Percentiles rank a stretch among this genome's conserved stretches.
Evolutionary conservation across 106 monocot genomes (phyloP).

Genomic region (Amphibolis antarctica): DNA sequence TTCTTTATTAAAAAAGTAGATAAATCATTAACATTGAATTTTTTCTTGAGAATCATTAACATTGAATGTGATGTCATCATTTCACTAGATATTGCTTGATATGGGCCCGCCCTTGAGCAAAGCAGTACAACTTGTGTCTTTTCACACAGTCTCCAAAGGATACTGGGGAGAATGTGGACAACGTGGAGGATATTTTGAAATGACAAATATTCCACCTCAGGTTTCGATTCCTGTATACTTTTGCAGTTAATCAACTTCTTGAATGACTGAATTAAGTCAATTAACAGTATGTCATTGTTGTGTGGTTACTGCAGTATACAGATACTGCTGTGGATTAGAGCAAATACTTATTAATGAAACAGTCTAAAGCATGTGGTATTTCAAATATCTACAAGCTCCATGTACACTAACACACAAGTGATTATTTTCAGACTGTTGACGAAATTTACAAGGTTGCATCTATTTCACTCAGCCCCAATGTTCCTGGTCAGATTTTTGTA

Average conservation of each 20-base stretch:
- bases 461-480: slow-evolving; percentile 89
- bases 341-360: too few relatives aligned
- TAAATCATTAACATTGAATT: not conserved
- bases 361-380: not conserved
- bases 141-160: slow-evolving; percentile 99
- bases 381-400: not conserved
- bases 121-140: slow-evolving; percentile 90
- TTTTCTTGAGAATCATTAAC: not conserved
- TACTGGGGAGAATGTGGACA: slow-evolving; percentile 99
- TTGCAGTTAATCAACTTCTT: not conserved
- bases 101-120: slow-evolving; percentile 81
- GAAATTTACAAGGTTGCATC: slow-evolving; percentile 99
- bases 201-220: slow-evolving; percentile 87
- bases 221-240: slow-evolving; percentile 12
- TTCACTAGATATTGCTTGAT: slow-evolving; percentile 63
- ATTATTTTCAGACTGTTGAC: slow-evolving; percentile 60
- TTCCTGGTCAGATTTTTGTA: slow-evolving; percentile 98
- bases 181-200: slow-evolving; percentile 98
- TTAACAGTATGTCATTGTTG: too few relatives aligned
- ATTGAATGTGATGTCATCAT: not conserved
- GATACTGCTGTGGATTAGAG: too few relatives aligned
- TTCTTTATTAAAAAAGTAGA: not conserved
- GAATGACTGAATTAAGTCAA: too few relatives aligned
- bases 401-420: not conserved
- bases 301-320: too few relatives aligned